Evolutionary conservation across 2,329 filamentous ascomycete species (phyloP).

Genomic region (Xylariaceae sp.): DNA sequence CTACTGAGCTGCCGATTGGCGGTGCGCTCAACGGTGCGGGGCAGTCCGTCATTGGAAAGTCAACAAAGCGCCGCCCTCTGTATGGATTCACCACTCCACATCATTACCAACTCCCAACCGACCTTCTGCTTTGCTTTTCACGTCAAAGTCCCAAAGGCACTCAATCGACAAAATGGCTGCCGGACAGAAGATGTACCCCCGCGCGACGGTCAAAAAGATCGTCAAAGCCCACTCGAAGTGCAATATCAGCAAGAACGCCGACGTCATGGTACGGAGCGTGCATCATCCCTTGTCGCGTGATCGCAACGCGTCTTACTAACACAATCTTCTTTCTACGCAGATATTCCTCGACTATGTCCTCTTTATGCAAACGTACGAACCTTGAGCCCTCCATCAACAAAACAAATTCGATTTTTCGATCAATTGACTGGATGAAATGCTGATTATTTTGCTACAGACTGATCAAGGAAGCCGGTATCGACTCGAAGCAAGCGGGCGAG

Average conservation of each 20-base stretch:
- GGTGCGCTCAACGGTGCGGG: too few relatives aligned
- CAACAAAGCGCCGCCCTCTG: too few relatives aligned
- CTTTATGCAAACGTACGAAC: constrained; percentile 64
- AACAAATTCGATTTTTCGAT: background rate
- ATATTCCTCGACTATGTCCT: constrained; percentile 81
- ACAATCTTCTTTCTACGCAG: constrained; percentile 44
- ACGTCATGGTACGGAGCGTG: constrained; percentile 64
- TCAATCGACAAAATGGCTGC: constrained; percentile 48
- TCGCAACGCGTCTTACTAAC: constrained; percentile 24
- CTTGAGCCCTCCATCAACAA: background rate
- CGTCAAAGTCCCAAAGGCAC: too few relatives aligned
- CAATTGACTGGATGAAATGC: too few relatives aligned
- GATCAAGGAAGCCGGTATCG: constrained; percentile 74
- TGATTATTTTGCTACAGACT: constrained; percentile 50
- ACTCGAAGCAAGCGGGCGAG: constrained; percentile 70
- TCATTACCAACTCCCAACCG: too few relatives aligned
- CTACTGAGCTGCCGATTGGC: too few relatives aligned
- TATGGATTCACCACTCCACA: too few relatives aligned
- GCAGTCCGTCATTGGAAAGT: too few relatives aligned
- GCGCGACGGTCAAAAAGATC: constrained; percentile 81
- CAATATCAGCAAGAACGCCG: constrained; percentile 77
- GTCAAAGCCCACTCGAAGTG: constrained; percentile 83
- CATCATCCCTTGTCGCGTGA: constrained; percentile 24
- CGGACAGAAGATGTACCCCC: constrained; percentile 74
- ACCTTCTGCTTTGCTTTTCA: too few relatives aligned